Base-by-base conservation (phyloP, 768 basidiomycete genomes). In the Panellus pusillus region DNA sequence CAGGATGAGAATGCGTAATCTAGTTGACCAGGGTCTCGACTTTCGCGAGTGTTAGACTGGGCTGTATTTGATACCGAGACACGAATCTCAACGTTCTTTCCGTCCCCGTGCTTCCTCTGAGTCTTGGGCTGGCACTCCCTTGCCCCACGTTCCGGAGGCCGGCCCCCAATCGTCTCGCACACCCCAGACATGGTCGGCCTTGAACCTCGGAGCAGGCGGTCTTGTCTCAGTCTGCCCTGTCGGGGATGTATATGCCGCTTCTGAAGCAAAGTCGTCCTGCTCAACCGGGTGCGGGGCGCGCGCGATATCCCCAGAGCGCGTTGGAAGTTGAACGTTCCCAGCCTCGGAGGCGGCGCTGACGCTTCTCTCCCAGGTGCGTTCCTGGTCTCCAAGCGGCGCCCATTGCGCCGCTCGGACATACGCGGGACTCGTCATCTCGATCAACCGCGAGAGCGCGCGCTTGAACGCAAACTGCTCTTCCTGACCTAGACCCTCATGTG, bases 391-490 rank as follows among this genome's bases (percentile, higher is more conserved):
- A 4, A 76, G 66, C 11, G 75, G 77, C 4, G 61, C 55, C 75
- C 77, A 77, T 9, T 45, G 49, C 44, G 68, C 68, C 20, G 68
- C 55, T 17, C 48, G 54, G 32, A 62, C 60, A 61, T 78, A 76
- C 17, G 46, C 55, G 41, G 66, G 63, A 55, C 74, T 74, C 15
- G 79, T 79, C 79, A 83, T 83, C 66, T 86, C 82, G 52, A 76
- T 67, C 17, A 84, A 67, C 20, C 82, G 72, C 13, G 82, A 84
- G 17, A 84, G 74, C 1, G 82, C 84, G 37, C 83, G 76, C 68
- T 80, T 81, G 73, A 78, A 84, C 1, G 81, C 80, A 61, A 84
- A 84, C 32, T 79, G 75, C 65, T 86, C 83, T 60, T 84, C 84
- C 63, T 83, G 72, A 14, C 79, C 82, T 66, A 69, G 17, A 42